A percentile compares a stretch with the other conserved stretches of the same genome.
phyloP scores from a whole-genome alignment of 2,329 filamentous ascomycete species.

The Cucurbitaria berberidis region DNA sequence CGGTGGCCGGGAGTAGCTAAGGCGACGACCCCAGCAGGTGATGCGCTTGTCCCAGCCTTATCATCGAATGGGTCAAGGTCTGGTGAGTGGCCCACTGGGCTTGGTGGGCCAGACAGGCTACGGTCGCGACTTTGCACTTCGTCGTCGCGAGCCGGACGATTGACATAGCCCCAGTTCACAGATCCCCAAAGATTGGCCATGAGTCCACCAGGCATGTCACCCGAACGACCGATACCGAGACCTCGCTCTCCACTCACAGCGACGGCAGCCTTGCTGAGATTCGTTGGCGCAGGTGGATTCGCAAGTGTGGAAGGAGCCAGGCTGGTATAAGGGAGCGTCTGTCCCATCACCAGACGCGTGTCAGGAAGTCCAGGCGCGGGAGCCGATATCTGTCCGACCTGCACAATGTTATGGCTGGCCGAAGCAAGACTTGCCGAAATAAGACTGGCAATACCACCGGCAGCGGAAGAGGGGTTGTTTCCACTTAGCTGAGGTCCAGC shows the following conservation, averaged over 20 bases:
- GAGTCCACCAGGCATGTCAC: conserved; percentile 80
- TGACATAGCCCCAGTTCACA: conserved; percentile 76
- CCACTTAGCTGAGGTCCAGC: conserved; percentile 57
- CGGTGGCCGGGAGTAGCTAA: conserved; percentile 51
- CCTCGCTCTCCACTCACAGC: conserved; percentile 78
- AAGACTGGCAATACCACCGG: conserved; percentile 78
- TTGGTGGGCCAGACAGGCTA: conserved; percentile 44
- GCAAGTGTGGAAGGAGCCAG: conserved; percentile 84
- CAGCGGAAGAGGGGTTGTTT: conserved; percentile 53
- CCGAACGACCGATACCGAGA: conserved; percentile 65
- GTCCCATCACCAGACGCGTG: conserved; percentile 44
- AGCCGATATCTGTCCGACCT: conserved; percentile 61
- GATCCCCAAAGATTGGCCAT: conserved; percentile 95
- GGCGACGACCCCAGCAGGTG: conserved; percentile 16
- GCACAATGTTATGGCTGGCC: conserved; percentile 79
- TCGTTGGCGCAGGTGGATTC: conserved; percentile 82
- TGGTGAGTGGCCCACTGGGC: conserved; percentile 34
- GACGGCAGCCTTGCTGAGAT: conserved; percentile 84
- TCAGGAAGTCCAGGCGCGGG: conserved; percentile 46
- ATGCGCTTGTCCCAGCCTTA: conserved; percentile 9
- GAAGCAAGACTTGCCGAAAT: conserved; percentile 77
- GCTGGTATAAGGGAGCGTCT: conserved; percentile 63
- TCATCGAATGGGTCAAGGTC: conserved; percentile 27
- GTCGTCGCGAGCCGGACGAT: conserved; percentile 65
- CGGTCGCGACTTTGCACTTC: conserved; percentile 41